Evolutionary conservation across 1,284 basidiomycete species (phyloP), one percentile per base, ranked within the genome.

Genomic region (Pseudomicrostroma phylloplanum): DNA sequence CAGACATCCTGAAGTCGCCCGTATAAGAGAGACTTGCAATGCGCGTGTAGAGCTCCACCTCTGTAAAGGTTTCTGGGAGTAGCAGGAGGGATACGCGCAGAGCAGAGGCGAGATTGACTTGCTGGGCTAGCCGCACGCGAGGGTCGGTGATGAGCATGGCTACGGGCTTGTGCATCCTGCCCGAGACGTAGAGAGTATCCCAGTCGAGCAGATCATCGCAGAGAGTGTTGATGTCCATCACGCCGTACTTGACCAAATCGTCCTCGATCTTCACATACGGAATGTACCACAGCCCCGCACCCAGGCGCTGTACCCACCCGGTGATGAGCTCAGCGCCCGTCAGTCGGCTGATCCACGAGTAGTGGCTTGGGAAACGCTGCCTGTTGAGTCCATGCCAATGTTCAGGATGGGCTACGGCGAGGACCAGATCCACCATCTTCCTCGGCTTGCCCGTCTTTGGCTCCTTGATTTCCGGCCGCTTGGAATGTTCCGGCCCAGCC

Each of bases 351-450:
- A 90, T 87, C 19, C 91, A 79, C 1, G 92, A 89, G 78, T 99
- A 99, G 80, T 99, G 94, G 2, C 84, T 81, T 0, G 93, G 91
- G 76, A 89, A 85, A 79, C 92, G 90, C 49, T 87, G 83, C 85
- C 97, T 88, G 80, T 98, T 99, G 80, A 92, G 89, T 39, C 87
- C 89, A 80, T 98, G 96, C 84, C 93, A 99, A 74, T 94, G 91
- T 21, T 84, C 84, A 0, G 94, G 85, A 72, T 94, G 90, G 0
- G 90, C 90, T 46, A 96, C 92, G 0, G 92, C 91, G 76, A 98
- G 89, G 79, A 98, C 86, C 73, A 98, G 93, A 81, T 98, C 94
- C 21, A 96, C 85, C 88, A 98, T 90, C 61, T 72, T 69, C 46
- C 23, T 48, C 23, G 17, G n/a, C 12, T 48, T 23, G 17, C 46